Evolutionary conservation across 768 basidiomycete genomes (phyloP).

Genomic region (Xerocomus brunneocitrinus): DNA sequence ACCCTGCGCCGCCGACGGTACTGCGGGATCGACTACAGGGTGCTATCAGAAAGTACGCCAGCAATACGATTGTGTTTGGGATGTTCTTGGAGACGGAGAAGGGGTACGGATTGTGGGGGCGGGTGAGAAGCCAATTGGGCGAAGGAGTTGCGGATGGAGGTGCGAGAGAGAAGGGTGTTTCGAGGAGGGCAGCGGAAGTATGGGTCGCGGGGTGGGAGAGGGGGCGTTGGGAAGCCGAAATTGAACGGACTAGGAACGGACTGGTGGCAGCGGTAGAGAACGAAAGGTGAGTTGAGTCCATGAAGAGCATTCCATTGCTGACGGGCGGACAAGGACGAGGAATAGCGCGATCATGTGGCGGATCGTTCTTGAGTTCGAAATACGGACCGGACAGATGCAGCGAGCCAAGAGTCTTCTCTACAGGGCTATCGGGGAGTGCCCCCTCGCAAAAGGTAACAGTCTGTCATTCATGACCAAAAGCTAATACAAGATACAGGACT

Average conservation of each 20-base stretch:
- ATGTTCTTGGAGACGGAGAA: conserved; percentile 74
- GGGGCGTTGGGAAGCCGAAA: conserved; percentile 64
- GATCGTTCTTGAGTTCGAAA: conserved; percentile 73
- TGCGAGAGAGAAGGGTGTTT: conserved; percentile 49
- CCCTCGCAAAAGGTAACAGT: conserved; percentile 61
- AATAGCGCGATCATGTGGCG: conserved; percentile 68
- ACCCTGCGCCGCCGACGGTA: conserved; percentile 52
- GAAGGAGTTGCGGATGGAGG: conserved; percentile 35
- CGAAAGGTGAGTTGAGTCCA: conserved; percentile 49
- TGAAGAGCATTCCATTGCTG: background rate
- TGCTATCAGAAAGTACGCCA: conserved; percentile 57
- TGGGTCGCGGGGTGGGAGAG: conserved; percentile 81
- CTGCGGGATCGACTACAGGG: conserved; percentile 53
- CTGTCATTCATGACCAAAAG: conserved; percentile 1
- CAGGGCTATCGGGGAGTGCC: conserved; percentile 71
- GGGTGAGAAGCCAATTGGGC: conserved; percentile 54
- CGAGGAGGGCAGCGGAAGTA: conserved; percentile 59
- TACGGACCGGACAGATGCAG: conserved; percentile 51
- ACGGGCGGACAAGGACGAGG: conserved; percentile 47
- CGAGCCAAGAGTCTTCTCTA: conserved; percentile 71
- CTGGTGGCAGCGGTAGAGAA: conserved; percentile 58
- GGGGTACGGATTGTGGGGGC: conserved; percentile 76
- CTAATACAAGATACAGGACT: conserved; percentile 44
- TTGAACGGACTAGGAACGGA: conserved; percentile 65
- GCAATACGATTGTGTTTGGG: conserved; percentile 67